Evolutionary conservation across 1,284 basidiomycete species (phyloP).

Genomic region (Tilletia caries): DNA sequence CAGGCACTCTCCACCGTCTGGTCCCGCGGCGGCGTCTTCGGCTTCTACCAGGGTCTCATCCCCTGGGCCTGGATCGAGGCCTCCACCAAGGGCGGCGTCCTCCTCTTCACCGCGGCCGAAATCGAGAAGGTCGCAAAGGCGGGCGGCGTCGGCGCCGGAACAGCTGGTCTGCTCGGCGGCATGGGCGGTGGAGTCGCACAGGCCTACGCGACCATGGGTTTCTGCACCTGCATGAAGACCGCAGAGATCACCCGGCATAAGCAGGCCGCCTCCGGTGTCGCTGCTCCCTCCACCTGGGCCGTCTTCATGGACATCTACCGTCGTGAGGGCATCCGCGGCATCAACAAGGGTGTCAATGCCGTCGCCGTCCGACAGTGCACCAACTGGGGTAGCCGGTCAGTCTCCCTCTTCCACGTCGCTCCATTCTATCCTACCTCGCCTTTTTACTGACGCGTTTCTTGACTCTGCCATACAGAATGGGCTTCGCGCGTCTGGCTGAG

Average conservation of each 20-base stretch:
- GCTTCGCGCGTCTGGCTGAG: constrained; percentile 92
- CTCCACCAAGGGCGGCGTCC: constrained; percentile 93
- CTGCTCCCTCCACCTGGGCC: constrained; percentile 81
- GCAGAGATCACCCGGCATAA: constrained; percentile 98
- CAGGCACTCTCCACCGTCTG: constrained; percentile 83
- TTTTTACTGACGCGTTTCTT: constrained; percentile 1
- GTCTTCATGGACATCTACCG: constrained; percentile 93
- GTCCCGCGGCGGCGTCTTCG: constrained; percentile 80
- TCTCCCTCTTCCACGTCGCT: constrained; percentile 13
- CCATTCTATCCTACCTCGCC: background rate
- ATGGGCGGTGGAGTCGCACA: constrained; percentile 97
- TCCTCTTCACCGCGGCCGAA: constrained; percentile 92
- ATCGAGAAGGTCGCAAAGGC: constrained; percentile 71
- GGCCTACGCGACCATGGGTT: constrained; percentile 98
- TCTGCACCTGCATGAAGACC: constrained; percentile 85
- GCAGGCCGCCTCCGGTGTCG: constrained; percentile 80
- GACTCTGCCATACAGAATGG: constrained; percentile 65
- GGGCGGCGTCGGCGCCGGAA: constrained; percentile 73
- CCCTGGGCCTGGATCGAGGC: constrained; percentile 99
- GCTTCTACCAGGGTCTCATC: constrained; percentile 98
- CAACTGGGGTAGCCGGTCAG: constrained; percentile 95
- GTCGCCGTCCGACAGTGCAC: constrained; percentile 92
- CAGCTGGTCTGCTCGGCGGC: constrained; percentile 85
- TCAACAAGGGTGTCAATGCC: constrained; percentile 99
- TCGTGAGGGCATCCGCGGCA: constrained; percentile 86